Evolutionary conservation across 2,329 filamentous ascomycete genomes (phyloP), one percentile per base, ranked within the genome.

Genomic region (Drechslerella stenobrocha): DNA sequence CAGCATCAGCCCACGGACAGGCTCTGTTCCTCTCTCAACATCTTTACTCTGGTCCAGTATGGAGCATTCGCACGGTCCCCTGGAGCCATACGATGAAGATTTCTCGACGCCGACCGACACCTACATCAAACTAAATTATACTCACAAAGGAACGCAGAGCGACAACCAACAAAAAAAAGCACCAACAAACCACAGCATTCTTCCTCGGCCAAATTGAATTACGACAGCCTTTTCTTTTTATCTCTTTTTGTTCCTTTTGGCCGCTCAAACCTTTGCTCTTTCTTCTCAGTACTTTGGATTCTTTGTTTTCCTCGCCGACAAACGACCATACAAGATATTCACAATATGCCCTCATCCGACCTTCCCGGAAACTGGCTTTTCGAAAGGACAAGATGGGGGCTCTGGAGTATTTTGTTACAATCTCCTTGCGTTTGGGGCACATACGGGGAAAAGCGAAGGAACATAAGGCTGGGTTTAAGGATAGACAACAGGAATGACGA

Each of bases 291-390:
- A 30, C 28, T 30, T 30, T 5, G 28, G 28, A 11, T 30, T 42
- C 37, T 26, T 52, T 37, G 35, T 51, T 55, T 11, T 45, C 56
- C 44, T 59, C 50, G n/a, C 56, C 61, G 28, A 56, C 50, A 8
- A n/a, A 23, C 40, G 50, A 46, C 48, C 28, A 59, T 60, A 50
- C 32, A 56, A 55, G 53, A 66, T 55, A 42, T 53, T 55, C 42
- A 58, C 18, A 18, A 42, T 28, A 2, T 24, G 18, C 26, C 9
- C 32, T 35, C 28, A 50, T 56, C 24, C 37, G 37, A 40, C 40
- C 45, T 40, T 53, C 34, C 45, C 48, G 47, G 61, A 51, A 65
- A 67, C 63, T 56, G 63, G 63, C 57, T 67, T 67, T 59, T 58
- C 48, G 35, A 56, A 46, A 47, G 34, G 47, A 24, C 34, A 13